These are phyloP conservation scores for Wickerhamiella hasegawae DNA, from an alignment of 805 yeast genomes.

Conservation along the genomic window DNA sequence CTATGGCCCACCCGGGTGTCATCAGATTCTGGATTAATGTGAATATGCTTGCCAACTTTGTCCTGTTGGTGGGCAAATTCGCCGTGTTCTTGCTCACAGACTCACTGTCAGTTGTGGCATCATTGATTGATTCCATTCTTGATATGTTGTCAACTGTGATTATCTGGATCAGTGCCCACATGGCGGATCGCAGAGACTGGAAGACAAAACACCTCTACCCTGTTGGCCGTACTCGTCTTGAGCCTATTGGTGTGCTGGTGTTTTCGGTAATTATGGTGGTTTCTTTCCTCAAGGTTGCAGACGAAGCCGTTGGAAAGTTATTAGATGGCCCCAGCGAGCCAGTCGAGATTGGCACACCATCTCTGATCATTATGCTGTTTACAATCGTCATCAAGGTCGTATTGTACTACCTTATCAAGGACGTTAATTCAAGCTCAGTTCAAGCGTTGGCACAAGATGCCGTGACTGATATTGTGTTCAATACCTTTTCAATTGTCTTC, in stretches of 20 bases:
- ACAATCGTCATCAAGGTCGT: constrained; percentile 45
- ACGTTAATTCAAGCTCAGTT: constrained; percentile 46
- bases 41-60: constrained; percentile 40
- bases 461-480: constrained; percentile 59
- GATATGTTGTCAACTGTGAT: constrained; percentile 64
- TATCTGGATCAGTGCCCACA: constrained; percentile 40
- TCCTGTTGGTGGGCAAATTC: constrained; percentile 43
- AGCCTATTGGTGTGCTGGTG: constrained; percentile 63
- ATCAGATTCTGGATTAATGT: constrained; percentile 46
- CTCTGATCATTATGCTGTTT: constrained; percentile 41
- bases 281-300: constrained; percentile 57
- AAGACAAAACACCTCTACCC: constrained; percentile 33
- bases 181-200: constrained; percentile 29
- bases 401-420: constrained; percentile 50
- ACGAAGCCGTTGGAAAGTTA: constrained; percentile 39
- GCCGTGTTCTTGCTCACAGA: constrained; percentile 45
- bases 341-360: constrained; percentile 33
- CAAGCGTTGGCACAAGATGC: constrained; percentile 77
- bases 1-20: constrained; percentile 24
- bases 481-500: constrained; percentile 51
- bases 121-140: constrained; percentile 58
- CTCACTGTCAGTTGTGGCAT: constrained; percentile 64
- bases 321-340: constrained; percentile 21
- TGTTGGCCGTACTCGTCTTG: constrained; percentile 55
- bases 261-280: constrained; percentile 56